These are phyloP conservation scores for Saccharomyces paradoxus DNA, from an alignment of 805 yeast genomes.

Conservation along the genomic window DNA sequence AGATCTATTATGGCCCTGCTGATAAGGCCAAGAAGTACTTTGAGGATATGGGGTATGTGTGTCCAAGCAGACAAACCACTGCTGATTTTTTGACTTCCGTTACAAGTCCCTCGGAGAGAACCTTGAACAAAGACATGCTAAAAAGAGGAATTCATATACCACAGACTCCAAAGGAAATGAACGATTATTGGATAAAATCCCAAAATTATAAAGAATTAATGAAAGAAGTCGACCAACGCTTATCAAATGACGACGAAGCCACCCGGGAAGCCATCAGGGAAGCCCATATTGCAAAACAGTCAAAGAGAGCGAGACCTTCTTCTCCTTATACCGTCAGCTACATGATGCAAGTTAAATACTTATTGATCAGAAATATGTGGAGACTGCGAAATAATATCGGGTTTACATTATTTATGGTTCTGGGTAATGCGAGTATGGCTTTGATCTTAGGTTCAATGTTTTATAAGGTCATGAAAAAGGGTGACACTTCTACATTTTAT, in stretches of 20 bases:
- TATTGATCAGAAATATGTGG: slow-evolving; percentile 38
- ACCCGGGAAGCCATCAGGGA: slow-evolving; percentile 13
- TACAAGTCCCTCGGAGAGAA: slow-evolving; percentile 47
- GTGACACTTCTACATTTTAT: slow-evolving; percentile 39
- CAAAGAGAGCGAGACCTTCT: slow-evolving; percentile 35
- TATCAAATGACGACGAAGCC: slow-evolving; percentile 2
- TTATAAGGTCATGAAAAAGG: slow-evolving; percentile 34
- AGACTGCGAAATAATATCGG: slow-evolving; percentile 41
- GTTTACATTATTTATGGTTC: slow-evolving; percentile 33
- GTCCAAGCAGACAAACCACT: slow-evolving; percentile 51
- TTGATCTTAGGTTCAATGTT: slow-evolving; percentile 47
- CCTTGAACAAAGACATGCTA: slow-evolving; percentile 34
- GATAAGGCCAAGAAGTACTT: slow-evolving; percentile 42
- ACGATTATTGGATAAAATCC: slow-evolving; percentile 42
- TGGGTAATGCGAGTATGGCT: slow-evolving; percentile 43
- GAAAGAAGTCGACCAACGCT: slow-evolving; percentile 36
- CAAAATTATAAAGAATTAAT: slow-evolving; percentile 35
- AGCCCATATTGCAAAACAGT: slow-evolving; percentile 42
- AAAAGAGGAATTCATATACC: slow-evolving; percentile 44
- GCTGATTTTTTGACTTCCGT: slow-evolving; percentile 52
- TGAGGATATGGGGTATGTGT: slow-evolving; percentile 45
- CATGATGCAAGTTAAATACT: slow-evolving; percentile 40
- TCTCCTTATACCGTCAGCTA: slow-evolving; percentile 46
- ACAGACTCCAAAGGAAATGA: slow-evolving; percentile 44
- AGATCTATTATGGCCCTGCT: slow-evolving; percentile 45